Evolutionary conservation across 176 grass and related monocot genomes (phyloP), one percentile per base, ranked within the genome.

Genomic region (Melocanna baccifera): DNA sequence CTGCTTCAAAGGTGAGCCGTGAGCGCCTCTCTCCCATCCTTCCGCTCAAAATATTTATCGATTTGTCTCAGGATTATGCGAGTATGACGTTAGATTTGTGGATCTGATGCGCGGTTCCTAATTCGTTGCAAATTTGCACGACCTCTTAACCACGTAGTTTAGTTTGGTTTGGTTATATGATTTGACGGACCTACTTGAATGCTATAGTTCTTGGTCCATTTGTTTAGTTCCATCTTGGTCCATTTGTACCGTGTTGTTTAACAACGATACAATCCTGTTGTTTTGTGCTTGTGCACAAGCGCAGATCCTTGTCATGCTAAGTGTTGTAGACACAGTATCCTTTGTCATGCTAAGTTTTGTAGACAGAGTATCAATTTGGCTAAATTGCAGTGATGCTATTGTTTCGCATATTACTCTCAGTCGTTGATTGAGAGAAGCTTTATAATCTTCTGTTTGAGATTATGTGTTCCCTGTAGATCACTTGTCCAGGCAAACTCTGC

Each of bases 1-100:
- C 46, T 62, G 77, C 29, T 63, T 71, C 52, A 52, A 15, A 82
- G 80, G 80, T 72, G 67, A 45, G 25, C 14, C n/a, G n/a, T n/a
- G n/a, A n/a, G n/a, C n/a, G 15, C 51, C 6, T 30, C 9, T 20
- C 67, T 25, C 67, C 9, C 20, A 12, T 22, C 5, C 22, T 19
- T 22, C 57, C 3, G 0, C 46, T 29, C 11, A 39, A 82, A 16
- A 12, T 19, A 7, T 32, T 2, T 37, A 7, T 40, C 12, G 29
- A 23, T 67, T 67, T 80, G 42, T 5, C 58, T 1, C 2, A 53
- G 11, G 47, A 53, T 59, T 23, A 7, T 34, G 30, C 57, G 10
- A 61, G 22, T 23, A 12, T 2, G 34, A 25, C 1, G 12, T 19
- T 61, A 25, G n/a, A 61, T 61, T 20, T 12, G 32, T 39, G 73